These are phyloP conservation scores for Adansonia rubrostipa DNA, from an alignment of 441 rosid genomes.

Conservation along the genomic window DNA sequence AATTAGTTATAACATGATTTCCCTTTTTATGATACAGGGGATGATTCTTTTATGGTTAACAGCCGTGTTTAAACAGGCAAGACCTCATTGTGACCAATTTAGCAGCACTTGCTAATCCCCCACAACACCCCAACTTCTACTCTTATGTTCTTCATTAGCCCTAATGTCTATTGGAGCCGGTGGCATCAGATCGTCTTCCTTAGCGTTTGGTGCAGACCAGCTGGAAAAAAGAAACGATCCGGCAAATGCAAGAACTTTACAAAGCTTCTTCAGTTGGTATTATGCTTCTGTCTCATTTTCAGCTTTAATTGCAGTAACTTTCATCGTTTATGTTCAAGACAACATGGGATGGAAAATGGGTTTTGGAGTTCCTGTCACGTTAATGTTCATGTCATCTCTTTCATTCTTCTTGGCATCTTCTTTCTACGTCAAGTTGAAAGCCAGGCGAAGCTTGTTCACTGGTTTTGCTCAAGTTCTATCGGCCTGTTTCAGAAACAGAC, in stretches of 20 bases:
- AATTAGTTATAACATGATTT: neutral
- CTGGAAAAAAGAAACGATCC: constrained; percentile 27
- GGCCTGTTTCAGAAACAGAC: constrained; percentile 48
- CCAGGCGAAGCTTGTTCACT: constrained; percentile 44
- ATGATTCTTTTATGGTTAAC: constrained; percentile 55
- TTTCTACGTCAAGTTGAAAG: constrained; percentile 47
- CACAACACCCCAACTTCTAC: constrained; percentile 42
- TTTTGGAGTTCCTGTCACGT: constrained; percentile 52
- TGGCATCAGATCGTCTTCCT: constrained; percentile 54
- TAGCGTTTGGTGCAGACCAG: constrained; percentile 69
- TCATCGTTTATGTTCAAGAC: constrained; percentile 60
- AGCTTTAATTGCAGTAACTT: constrained; percentile 45
- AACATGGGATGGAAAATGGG: constrained; percentile 64
- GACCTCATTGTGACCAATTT: constrained; percentile 44
- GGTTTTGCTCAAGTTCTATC: constrained; percentile 58
- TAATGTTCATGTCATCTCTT: constrained; percentile 54
- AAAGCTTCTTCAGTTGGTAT: constrained; percentile 59
- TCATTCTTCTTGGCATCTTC: constrained; percentile 57
- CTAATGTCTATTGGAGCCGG: constrained; percentile 67
- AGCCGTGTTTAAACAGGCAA: constrained; percentile 42
- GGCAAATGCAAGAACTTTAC: constrained; percentile 34
- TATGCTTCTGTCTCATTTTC: constrained; percentile 40
- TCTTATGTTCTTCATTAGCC: constrained; percentile 49
- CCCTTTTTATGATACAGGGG: constrained; percentile 41
- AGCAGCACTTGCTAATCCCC: constrained; percentile 41